These are phyloP conservation scores for Psidium guajava DNA, from an alignment of 345 rosid genomes.

Conservation along the genomic window DNA sequence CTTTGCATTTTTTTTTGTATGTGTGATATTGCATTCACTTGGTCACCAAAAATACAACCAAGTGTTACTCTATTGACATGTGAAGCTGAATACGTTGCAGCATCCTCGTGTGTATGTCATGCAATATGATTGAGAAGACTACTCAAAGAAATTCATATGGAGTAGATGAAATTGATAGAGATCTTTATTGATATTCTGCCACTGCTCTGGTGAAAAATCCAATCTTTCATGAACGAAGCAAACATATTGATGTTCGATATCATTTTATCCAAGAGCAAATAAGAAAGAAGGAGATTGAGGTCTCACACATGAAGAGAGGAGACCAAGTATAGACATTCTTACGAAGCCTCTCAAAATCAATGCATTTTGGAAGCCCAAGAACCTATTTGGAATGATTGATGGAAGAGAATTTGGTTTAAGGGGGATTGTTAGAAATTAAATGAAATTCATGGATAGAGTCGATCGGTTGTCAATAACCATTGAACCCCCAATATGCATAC, in stretches of 20 bases:
- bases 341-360: background rate
- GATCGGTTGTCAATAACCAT: background rate
- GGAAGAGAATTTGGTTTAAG: background rate
- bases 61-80: background rate
- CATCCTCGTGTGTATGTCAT: background rate
- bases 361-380: background rate
- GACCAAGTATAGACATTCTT: background rate
- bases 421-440: background rate
- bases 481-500: background rate
- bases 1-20: background rate
- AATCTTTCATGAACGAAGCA: background rate
- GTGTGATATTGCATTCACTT: background rate
- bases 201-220: background rate
- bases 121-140: background rate
- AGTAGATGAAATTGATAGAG: too few species aligned
- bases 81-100: background rate
- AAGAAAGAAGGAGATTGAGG: background rate
- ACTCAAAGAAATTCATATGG: background rate
- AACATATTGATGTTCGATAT: background rate
- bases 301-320: background rate
- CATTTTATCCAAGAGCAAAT: background rate
- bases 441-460: background rate
- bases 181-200: background rate
- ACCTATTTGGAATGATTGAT: background rate
- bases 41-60: background rate